Base-by-base conservation (phyloP, 257 asterid genomes). In the Parsonsia alboflavescens region DNA sequence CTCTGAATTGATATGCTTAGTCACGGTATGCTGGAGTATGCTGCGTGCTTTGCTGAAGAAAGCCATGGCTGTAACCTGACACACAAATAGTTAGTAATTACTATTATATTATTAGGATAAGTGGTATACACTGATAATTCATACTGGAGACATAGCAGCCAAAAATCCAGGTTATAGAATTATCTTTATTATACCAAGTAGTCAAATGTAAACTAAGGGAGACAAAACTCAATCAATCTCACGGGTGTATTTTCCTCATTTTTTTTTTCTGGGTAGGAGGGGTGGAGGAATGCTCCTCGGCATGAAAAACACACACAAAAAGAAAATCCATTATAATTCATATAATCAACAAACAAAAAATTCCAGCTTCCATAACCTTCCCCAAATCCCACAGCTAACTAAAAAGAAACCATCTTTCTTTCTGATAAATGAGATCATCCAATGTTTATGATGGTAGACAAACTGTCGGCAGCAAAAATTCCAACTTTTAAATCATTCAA, bases 31-130 rank as follows among this genome's bases (percentile, higher is more conserved):
- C 76, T 90, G 77, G 59, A 93, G 73, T 19, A 89, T 68, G 71
- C 77, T 81, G 33, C 90, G 93, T 76, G 90, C 89, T 80, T 88
- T 93, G 78, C 89, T 80, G 50, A 93, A 75, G 79, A 93, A 90
- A 66, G 97, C 96, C 98, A 93, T 93, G 12, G 26, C 77, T 80
- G 80, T 30, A 58, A 30, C 41, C 59, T 33, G 39, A 33, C 2
- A 33, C 39, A 33, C 3, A 33, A 33, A 1, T 1, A 33, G 39
- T 33, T 33, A 3, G 39, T 33, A 33, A 33, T 33, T 33, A 33
- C 7, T 5, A 26, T 0, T n/a, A 7, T n/a, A 56, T 21, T 12
- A 56, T 3, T n/a, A n/a, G 2, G 62, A 7, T 1, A 54, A 54
- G 24, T 54, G 61, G 19, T 0, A 54, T 54, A 22, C 19, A 53